Evolutionary conservation across 2,329 filamentous ascomycete genomes (phyloP).

Genomic region (Fusarium hostae): DNA sequence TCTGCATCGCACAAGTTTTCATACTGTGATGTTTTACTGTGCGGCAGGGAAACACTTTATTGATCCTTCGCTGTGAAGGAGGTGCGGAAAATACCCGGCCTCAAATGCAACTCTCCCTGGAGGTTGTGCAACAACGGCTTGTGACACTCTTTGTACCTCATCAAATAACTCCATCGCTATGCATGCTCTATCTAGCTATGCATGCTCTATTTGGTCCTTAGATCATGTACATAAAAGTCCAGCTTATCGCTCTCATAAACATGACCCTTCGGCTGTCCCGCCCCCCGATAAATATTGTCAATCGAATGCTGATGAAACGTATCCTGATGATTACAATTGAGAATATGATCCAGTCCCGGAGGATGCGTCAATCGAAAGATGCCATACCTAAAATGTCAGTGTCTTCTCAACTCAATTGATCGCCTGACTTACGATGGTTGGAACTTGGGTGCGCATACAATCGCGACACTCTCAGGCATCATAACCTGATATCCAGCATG

Average conservation of each 20-base stretch:
- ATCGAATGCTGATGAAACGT: slow-evolving; percentile 82
- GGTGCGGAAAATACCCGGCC: not conserved
- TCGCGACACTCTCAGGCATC: slow-evolving; percentile 95
- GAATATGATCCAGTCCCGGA: slow-evolving; percentile 85
- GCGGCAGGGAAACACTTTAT: not conserved
- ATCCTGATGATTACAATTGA: slow-evolving; percentile 79
- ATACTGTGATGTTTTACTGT: not conserved
- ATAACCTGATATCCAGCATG: slow-evolving; percentile 95
- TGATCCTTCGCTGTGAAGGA: not conserved
- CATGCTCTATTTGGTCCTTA: slow-evolving; percentile 52
- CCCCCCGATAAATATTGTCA: slow-evolving; percentile 81
- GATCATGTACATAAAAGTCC: slow-evolving; percentile 68
- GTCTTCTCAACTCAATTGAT: not conserved
- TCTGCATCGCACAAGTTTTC: not conserved
- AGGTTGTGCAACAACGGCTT: not conserved
- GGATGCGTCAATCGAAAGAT: slow-evolving; percentile 95
- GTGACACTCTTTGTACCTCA: not conserved
- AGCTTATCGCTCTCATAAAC: slow-evolving; percentile 75
- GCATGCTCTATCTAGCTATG: not conserved
- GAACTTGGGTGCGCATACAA: slow-evolving; percentile 91
- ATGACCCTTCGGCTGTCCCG: slow-evolving; percentile 72
- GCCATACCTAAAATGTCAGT: slow-evolving; percentile 72
- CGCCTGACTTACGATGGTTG: slow-evolving; percentile 70
- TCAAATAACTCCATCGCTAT: slow-evolving; percentile 41
- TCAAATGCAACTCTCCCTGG: not conserved